Conservation (phyloP, 176 grass and related monocot species). For the Triticum monococcum region DNA sequence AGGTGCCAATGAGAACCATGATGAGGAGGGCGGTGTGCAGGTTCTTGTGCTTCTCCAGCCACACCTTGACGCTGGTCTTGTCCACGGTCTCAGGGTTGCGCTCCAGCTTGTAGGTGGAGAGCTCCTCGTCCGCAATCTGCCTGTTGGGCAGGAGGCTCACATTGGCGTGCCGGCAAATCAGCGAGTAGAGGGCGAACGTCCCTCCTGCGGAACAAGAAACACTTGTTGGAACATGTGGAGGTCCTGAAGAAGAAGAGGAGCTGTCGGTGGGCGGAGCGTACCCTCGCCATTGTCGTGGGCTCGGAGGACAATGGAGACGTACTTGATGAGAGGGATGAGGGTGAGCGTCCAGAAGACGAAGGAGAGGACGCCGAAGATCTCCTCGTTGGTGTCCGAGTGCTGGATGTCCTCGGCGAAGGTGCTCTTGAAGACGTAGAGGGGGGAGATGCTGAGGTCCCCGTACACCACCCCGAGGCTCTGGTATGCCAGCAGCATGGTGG, state of each 20-base stretch:
- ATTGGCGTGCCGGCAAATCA: slow-evolving; percentile 90
- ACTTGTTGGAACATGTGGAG: neutral
- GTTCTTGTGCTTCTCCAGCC: slow-evolving; percentile 91
- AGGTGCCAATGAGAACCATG: slow-evolving; percentile 93
- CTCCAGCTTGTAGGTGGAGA: slow-evolving; percentile 94
- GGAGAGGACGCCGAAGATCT: slow-evolving; percentile 92
- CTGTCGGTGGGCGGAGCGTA: slow-evolving; percentile 15
- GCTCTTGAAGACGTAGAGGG: slow-evolving; percentile 90
- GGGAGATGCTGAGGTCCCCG: slow-evolving; percentile 94
- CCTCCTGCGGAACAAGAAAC: slow-evolving; percentile 52
- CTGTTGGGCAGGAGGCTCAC: slow-evolving; percentile 90
- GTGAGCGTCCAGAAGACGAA: slow-evolving; percentile 99
- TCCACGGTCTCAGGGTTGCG: slow-evolving; percentile 47
- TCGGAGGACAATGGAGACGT: slow-evolving; percentile 90
- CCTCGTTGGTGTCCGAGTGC: slow-evolving; percentile 92
- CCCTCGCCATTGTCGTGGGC: slow-evolving; percentile 98
- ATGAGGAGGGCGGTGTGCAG: slow-evolving; percentile 68
- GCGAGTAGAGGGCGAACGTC: slow-evolving; percentile 92
- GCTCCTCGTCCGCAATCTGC: slow-evolving; percentile 90
- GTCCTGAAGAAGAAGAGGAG: neutral
- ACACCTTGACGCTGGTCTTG: slow-evolving; percentile 61
- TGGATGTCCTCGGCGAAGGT: slow-evolving; percentile 98
- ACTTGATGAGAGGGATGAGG: slow-evolving; percentile 90
- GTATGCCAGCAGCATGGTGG: slow-evolving; percentile 83
- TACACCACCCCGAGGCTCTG: slow-evolving; percentile 98